Evolutionary conservation across 2,329 filamentous ascomycete species (phyloP).

Genomic region (Ceratocystis cacaofunesta): DNA sequence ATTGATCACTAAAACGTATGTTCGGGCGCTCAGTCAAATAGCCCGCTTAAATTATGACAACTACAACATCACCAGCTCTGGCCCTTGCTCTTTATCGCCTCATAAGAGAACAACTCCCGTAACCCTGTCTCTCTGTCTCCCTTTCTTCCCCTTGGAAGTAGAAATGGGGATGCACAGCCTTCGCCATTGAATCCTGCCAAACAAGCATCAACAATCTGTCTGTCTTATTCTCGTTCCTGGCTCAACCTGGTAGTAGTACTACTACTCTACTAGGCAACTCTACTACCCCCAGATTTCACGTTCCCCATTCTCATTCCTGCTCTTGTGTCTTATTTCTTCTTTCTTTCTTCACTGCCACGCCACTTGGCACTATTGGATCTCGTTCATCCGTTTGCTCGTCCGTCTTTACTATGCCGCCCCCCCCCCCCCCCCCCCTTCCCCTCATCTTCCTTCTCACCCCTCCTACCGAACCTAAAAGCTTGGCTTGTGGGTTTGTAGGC

Average conservation of each 20-base stretch:
- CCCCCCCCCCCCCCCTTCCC: neutral
- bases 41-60: too few relatives aligned
- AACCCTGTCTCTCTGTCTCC: too few relatives aligned
- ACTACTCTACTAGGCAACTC: too few relatives aligned
- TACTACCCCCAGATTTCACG: neutral
- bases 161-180: neutral
- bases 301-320: neutral
- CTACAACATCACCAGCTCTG: too few relatives aligned
- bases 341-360: neutral
- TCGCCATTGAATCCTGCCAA: neutral
- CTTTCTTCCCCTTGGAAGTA: neutral
- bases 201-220: neutral
- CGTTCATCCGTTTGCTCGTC: too few relatives aligned
- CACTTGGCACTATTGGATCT: neutral
- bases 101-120: neutral
- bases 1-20: too few relatives aligned
- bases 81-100: neutral
- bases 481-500: neutral
- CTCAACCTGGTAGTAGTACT: too few relatives aligned
- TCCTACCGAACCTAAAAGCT: neutral
- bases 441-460: neutral
- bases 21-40: too few relatives aligned
- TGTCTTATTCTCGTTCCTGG: neutral
- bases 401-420: neutral
- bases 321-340: neutral